Conservation (phyloP, 768 basidiomycete species). For the Exidia glandulosa region DNA sequence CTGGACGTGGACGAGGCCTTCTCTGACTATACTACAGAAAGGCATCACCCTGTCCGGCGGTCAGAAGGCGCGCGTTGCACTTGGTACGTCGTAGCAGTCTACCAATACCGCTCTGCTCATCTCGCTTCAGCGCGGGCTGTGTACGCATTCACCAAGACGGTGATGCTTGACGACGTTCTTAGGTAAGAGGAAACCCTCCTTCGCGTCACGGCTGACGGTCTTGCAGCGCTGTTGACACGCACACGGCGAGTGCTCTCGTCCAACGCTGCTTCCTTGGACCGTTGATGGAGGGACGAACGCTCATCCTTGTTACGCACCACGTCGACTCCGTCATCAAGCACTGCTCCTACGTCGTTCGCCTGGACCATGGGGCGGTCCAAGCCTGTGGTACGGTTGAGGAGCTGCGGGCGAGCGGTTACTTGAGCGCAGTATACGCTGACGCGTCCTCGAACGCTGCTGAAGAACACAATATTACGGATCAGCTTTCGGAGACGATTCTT, state of each 20-base stretch:
- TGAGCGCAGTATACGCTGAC: background rate
- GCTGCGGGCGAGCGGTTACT: slow-evolving; percentile 17
- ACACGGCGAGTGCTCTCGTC: slow-evolving; percentile 66
- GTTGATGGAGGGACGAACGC: slow-evolving; percentile 52
- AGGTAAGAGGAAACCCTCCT: background rate
- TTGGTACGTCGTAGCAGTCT: slow-evolving; percentile 15
- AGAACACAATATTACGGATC: background rate
- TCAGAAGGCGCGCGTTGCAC: slow-evolving; percentile 59
- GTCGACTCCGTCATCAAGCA: slow-evolving; percentile 20
- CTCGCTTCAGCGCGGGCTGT: slow-evolving; percentile 48
- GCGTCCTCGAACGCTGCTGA: background rate
- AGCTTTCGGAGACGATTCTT: background rate
- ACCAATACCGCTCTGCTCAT: background rate
- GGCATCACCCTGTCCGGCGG: slow-evolving; percentile 55
- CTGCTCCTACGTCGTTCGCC: background rate
- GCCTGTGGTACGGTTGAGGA: slow-evolving; percentile 9
- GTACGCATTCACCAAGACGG: slow-evolving; percentile 56
- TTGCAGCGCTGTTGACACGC: slow-evolving; percentile 52
- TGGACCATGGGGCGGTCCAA: background rate
- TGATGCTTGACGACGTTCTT: slow-evolving; percentile 4
- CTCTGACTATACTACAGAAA: background rate
- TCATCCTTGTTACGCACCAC: slow-evolving; percentile 79
- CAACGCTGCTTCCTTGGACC: slow-evolving; percentile 49
- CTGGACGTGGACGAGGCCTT: background rate
- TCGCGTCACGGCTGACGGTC: background rate